These are phyloP conservation scores for Penicillium odoratum DNA, from an alignment of 495 filamentous ascomycete genomes.

Conservation along the genomic window DNA sequence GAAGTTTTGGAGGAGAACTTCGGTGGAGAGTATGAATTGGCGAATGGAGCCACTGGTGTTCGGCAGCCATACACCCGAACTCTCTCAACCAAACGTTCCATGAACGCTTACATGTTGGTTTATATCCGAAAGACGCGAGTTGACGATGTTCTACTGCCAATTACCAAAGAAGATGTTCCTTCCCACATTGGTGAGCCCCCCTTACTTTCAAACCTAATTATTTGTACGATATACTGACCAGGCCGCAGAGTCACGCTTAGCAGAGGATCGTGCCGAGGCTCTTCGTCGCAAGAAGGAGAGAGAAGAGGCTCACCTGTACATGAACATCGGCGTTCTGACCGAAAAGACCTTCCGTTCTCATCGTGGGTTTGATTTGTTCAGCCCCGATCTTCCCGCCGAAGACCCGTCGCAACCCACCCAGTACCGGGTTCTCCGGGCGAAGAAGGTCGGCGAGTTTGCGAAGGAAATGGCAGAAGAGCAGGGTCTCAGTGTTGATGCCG, in stretches of 20 bases:
- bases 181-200: constrained; percentile 68
- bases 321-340: constrained; percentile 75
- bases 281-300: constrained; percentile 79
- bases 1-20: constrained; percentile 97
- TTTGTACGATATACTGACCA: constrained; percentile 1
- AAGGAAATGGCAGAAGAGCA: constrained; percentile 66
- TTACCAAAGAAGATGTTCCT: constrained; percentile 75
- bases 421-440: constrained; percentile 70
- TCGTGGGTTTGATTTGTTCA: constrained; percentile 82
- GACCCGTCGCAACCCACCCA: constrained; percentile 55
- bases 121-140: constrained; percentile 86
- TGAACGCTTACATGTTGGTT: constrained; percentile 96
- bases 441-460: constrained; percentile 73
- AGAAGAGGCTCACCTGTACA: constrained; percentile 91
- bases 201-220: background rate
- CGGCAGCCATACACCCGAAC: constrained; percentile 68
- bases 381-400: constrained; percentile 66
- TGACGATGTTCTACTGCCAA: constrained; percentile 75
- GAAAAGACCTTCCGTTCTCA: constrained; percentile 76
- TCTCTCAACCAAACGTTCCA: constrained; percentile 67
- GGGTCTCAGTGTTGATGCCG: constrained; percentile 52
- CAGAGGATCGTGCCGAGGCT: constrained; percentile 74
- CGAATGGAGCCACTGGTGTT: constrained; percentile 57
- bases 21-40: constrained; percentile 76
- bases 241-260: constrained; percentile 60